phyloP scores from a whole-genome alignment of 148 eudicot genomes.

The Talinum fruticosum region DNA sequence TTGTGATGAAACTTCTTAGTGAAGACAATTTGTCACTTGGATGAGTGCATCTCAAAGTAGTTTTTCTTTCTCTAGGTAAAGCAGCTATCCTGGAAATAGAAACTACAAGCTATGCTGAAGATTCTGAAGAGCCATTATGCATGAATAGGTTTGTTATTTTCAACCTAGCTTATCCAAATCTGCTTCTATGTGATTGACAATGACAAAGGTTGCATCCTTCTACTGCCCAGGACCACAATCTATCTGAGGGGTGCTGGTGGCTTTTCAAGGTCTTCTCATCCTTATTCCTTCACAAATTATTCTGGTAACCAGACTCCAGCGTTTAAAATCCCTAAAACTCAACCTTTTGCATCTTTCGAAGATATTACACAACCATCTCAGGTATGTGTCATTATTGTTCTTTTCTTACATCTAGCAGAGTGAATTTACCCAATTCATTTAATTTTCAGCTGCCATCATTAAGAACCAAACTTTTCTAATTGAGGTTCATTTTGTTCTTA shows the following conservation, averaged over 20 bases:
- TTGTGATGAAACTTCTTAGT: background rate
- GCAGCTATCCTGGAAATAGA: slow-evolving; percentile 84
- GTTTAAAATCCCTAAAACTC: slow-evolving; percentile 60
- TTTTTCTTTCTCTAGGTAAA: slow-evolving; percentile 50
- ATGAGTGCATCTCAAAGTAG: background rate
- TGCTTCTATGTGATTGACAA: slow-evolving; percentile 9
- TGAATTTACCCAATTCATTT: no score
- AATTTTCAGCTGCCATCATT: background rate
- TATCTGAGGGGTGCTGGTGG: slow-evolving; percentile 94
- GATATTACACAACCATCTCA: slow-evolving; percentile 84
- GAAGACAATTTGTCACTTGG: background rate
- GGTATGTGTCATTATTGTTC: slow-evolving; percentile 37
- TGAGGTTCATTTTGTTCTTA: background rate
- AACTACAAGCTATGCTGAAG: slow-evolving; percentile 53
- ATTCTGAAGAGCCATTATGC: slow-evolving; percentile 66
- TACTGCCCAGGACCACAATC: slow-evolving; percentile 46
- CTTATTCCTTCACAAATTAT: slow-evolving; percentile 59
- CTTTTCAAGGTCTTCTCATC: slow-evolving; percentile 69
- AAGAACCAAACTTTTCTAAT: background rate
- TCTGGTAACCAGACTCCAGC: slow-evolving; percentile 40
- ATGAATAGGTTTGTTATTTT: slow-evolving; percentile 62
- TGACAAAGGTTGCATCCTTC: slow-evolving; percentile 2
- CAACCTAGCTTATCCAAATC: background rate
- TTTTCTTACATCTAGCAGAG: background rate
- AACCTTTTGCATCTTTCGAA: slow-evolving; percentile 73